These are phyloP conservation scores for Coffea canephora DNA, from an alignment of 257 asterid genomes.

Conservation along the genomic window DNA sequence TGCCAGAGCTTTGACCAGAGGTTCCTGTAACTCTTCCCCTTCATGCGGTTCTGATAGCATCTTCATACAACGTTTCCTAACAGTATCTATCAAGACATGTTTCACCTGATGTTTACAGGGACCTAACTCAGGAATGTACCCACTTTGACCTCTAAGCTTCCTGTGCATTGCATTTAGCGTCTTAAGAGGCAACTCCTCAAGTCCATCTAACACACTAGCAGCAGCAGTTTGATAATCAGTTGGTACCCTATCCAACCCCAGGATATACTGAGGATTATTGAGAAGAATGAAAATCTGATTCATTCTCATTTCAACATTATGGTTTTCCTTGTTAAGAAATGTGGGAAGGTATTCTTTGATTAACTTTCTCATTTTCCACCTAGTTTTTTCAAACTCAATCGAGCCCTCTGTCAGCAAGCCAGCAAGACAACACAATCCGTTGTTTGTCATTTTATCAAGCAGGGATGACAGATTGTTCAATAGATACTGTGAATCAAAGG, in stretches of 20 bases:
- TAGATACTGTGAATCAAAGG: conserved; percentile 24
- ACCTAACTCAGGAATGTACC: conserved; percentile 38
- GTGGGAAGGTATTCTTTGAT: conserved; percentile 48
- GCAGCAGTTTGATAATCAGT: conserved; percentile 52
- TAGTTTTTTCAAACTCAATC: conserved; percentile 49
- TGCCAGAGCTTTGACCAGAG: conserved; percentile 61
- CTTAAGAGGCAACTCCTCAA: conserved; percentile 44
- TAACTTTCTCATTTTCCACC: conserved; percentile 39
- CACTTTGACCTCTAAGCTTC: conserved; percentile 49
- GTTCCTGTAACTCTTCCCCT: conserved; percentile 44
- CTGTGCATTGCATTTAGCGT: conserved; percentile 60
- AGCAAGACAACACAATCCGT: conserved; percentile 48
- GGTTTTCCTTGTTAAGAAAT: conserved; percentile 28
- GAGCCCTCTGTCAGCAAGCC: conserved; percentile 49
- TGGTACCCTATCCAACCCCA: conserved; percentile 23
- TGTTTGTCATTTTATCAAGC: conserved; percentile 63
- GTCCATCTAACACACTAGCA: conserved; percentile 44
- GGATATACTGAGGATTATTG: conserved; percentile 40
- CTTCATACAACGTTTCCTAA: conserved; percentile 43
- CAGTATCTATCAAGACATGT: conserved; percentile 22
- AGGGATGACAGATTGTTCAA: conserved; percentile 36
- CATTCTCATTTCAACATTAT: conserved; percentile 32
- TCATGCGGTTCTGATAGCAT: conserved; percentile 45
- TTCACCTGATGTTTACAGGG: conserved; percentile 16
- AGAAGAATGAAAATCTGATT: conserved; percentile 41